Base-by-base conservation (phyloP, 116 monocot genomes). In the Posidonia oceanica region DNA sequence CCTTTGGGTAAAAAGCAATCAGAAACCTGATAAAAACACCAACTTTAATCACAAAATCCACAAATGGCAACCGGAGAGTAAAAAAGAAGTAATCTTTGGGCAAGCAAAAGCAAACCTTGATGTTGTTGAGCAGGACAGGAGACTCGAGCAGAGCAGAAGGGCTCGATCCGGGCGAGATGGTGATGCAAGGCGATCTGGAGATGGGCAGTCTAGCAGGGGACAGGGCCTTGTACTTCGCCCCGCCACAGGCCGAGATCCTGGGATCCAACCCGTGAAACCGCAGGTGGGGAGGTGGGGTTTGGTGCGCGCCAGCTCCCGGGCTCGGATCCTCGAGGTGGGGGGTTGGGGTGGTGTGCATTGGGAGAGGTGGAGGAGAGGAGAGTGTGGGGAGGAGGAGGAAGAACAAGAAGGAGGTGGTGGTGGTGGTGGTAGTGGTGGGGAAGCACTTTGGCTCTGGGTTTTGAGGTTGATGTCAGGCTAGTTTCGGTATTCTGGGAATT, bases 131-230 rank as follows among this genome's bases (percentile, higher is more conserved):
- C 42, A 94, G 87, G 18, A 94, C 94, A 8, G 94, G 94, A 2
- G 94, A 94, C 59, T 94, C 94, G 57, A 94, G 94, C 53, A 94
- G 79, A 12, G 88, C 76, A 36, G 83, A 72, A 59, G 94, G 94
- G 82, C 87, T 87, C 72, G 90, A 72, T 13, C 94, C 90, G 11
- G 90, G 74, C 1, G 94, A 81, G 29, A 90, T 85, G 12, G 85
- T 90, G 61, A 90, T 74, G 76, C 85, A 79, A 16, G 90, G 82
- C 11, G 85, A 76, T 52, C 94, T 72, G 16, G 69, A 55, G 73
- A 95, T 91, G 59, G 86, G 86, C 18, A 92, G 88, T 60, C 78
- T 72, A 15, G 86, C 86, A 55, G 86, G 86, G 8, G 89, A 83
- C 79, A 89, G 76, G 39, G 83, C 68, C 85, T 85, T 83, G 85